phyloP scores from a whole-genome alignment of 805 yeast species.

The Suhomyces tanzawaensis region DNA sequence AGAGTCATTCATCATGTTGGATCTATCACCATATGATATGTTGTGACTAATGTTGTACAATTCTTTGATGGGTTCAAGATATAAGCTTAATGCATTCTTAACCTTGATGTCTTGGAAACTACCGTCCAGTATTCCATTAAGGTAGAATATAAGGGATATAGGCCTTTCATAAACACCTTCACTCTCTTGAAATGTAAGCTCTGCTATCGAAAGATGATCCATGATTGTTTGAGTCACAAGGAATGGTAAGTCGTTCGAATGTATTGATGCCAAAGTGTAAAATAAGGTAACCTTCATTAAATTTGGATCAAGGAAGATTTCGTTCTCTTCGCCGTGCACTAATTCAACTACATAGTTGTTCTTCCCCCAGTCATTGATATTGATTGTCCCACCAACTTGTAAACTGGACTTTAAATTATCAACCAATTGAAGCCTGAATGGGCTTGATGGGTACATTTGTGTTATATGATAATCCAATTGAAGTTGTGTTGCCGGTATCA shows the following conservation, averaged over 20 bases:
- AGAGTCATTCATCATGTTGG: too few species aligned
- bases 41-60: too few species aligned
- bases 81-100: too few species aligned
- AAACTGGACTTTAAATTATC: conserved; percentile 2
- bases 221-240: conserved; percentile 48
- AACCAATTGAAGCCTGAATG: conserved; percentile 12
- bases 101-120: too few species aligned
- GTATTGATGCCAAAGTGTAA: conserved; percentile 45
- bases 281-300: conserved; percentile 38
- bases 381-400: not conserved
- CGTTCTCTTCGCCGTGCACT: conserved; percentile 40
- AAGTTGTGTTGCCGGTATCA: conserved; percentile 47
- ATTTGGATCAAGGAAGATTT: conserved; percentile 42
- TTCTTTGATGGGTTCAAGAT: too few species aligned
- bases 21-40: too few species aligned
- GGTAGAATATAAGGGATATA: too few species aligned
- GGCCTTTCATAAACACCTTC: too few species aligned
- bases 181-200: too few species aligned
- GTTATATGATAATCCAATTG: conserved; percentile 21
- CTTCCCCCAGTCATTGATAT: conserved; percentile 1
- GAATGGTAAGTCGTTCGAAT: conserved; percentile 61
- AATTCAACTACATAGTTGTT: conserved; percentile 31
- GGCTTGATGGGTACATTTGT: conserved; percentile 5
- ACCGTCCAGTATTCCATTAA: too few species aligned
- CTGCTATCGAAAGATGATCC: conserved; percentile 31